phyloP scores from a whole-genome alignment of 78 protist species.

The slime mould (Dictyostelium discoideum) region dicty_2.7 NC_007090.3:5332001-5332500 shows the following conservation, averaged over 20 bases:
- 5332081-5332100: slow-evolving; percentile 24
- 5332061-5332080: slow-evolving; percentile 33
- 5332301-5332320: background rate
- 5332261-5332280: background rate
- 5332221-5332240: slow-evolving; percentile 42
- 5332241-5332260: background rate
- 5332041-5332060: too few relatives aligned
- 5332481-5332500: background rate
- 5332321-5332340: slow-evolving; percentile 41
- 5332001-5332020: slow-evolving; percentile 66
- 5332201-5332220: slow-evolving; percentile 1
- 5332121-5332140: background rate
- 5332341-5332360: slow-evolving; percentile 83
- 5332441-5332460: slow-evolving; percentile 21
- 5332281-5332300: slow-evolving; percentile 13
- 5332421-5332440: background rate
- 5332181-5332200: background rate
- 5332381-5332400: slow-evolving; percentile 16
- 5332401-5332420: slow-evolving; percentile 27
- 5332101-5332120: slow-evolving; percentile 34
- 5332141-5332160: background rate
- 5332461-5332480: slow-evolving; percentile 16
- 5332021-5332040: too few relatives aligned
- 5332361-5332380: slow-evolving; percentile 57
- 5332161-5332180: slow-evolving; percentile 27